Percentiles rank a stretch among this genome's conserved stretches.
These are phyloP conservation scores for Prasinococcaceae sp. DNA, from an alignment of 139 green algal species.

Conservation along the genomic window DNA sequence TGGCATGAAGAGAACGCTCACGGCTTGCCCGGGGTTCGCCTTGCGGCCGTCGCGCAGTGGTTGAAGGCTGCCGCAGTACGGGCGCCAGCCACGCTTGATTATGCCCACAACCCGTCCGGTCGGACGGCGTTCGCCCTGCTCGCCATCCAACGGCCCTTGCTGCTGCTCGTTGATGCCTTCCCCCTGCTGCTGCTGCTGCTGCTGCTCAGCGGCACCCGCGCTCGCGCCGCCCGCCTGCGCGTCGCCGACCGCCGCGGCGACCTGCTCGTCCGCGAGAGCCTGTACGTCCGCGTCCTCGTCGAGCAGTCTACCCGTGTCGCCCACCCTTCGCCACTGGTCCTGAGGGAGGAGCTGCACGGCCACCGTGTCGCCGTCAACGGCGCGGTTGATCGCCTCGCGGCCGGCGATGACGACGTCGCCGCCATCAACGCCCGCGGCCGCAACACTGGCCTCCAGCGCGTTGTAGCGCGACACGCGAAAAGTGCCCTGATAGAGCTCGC, in stretches of 20 bases:
- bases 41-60: too few species aligned
- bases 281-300: neutral
- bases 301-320: too few species aligned
- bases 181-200: neutral
- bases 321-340: slow-evolving; percentile 42
- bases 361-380: slow-evolving; percentile 34
- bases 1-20: neutral
- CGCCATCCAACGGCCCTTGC: too few species aligned
- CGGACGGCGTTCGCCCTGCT: slow-evolving; percentile 14
- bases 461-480: slow-evolving; percentile 25
- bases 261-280: slow-evolving; percentile 21
- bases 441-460: slow-evolving; percentile 21
- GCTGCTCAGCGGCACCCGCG: too few species aligned
- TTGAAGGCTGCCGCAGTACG: slow-evolving; percentile 5
- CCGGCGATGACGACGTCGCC: slow-evolving; percentile 21
- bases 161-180: slow-evolving; percentile 2
- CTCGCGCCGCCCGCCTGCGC: too few species aligned
- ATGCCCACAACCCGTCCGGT: slow-evolving; percentile 29
- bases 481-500: slow-evolving; percentile 56
- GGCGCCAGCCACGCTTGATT: slow-evolving; percentile 27
- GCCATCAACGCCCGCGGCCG: slow-evolving; percentile 6
- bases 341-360: slow-evolving; percentile 45
- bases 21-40: neutral
- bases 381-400: slow-evolving; percentile 28
- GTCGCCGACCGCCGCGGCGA: neutral